A percentile compares a stretch with the other conserved stretches of the same genome.
phyloP scores from a whole-genome alignment of 2,329 filamentous ascomycete species.

The Rasamsonia emersonii region DNA sequence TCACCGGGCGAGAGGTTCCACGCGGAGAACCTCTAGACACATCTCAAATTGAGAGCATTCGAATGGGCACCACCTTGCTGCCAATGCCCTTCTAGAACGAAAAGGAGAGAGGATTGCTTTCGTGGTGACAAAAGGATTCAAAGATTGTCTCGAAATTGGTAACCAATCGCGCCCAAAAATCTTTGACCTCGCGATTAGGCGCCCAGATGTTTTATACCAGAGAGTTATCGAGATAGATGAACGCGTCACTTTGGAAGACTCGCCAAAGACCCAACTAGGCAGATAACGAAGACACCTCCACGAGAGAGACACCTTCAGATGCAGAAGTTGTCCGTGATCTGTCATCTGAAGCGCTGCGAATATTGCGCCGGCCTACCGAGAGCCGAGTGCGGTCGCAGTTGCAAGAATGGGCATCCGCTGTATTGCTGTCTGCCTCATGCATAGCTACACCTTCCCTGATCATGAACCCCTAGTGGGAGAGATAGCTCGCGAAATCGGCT shows the following conservation, averaged over 20 bases:
- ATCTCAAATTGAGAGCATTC: slow-evolving; percentile 74
- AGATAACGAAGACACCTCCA: slow-evolving; percentile 39
- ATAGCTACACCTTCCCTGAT: slow-evolving; percentile 81
- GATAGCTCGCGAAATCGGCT: slow-evolving; percentile 72
- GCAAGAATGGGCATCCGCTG: slow-evolving; percentile 62
- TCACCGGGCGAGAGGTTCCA: slow-evolving; percentile 65
- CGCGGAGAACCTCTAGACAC: slow-evolving; percentile 75
- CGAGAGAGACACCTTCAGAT: slow-evolving; percentile 32
- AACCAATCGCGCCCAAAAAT: slow-evolving; percentile 86
- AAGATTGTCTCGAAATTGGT: slow-evolving; percentile 78
- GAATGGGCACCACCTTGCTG: slow-evolving; percentile 94
- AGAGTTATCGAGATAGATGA: slow-evolving; percentile 84
- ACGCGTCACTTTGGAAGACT: slow-evolving; percentile 83
- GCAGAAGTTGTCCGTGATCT: slow-evolving; percentile 59
- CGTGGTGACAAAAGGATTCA: slow-evolving; percentile 80
- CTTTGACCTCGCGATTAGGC: slow-evolving; percentile 79
- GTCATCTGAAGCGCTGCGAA: slow-evolving; percentile 65
- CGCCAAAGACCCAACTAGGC: slow-evolving; percentile 70
- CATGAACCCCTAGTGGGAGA: slow-evolving; percentile 72
- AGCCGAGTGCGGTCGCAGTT: slow-evolving; percentile 50
- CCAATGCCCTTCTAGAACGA: slow-evolving; percentile 80
- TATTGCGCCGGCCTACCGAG: slow-evolving; percentile 53
- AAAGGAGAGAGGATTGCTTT: slow-evolving; percentile 86
- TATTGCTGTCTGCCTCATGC: slow-evolving; percentile 85
- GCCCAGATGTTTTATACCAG: slow-evolving; percentile 80